phyloP scores from a whole-genome alignment of 768 basidiomycete species.

The Russula foetens region DNA sequence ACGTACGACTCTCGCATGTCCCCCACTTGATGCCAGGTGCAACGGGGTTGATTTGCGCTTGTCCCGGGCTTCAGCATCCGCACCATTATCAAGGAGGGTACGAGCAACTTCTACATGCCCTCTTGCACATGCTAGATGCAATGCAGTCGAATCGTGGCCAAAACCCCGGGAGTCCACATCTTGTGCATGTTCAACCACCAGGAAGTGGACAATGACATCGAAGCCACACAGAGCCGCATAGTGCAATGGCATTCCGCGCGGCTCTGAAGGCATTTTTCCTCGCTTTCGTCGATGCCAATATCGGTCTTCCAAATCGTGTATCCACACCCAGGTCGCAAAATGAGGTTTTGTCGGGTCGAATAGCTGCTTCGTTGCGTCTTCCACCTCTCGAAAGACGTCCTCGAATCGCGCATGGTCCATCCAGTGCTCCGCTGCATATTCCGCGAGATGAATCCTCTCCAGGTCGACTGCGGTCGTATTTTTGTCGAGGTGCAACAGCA shows the following conservation, averaged over 20 bases:
- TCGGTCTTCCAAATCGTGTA: neutral
- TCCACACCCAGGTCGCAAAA: neutral
- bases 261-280: neutral
- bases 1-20: neutral
- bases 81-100: neutral
- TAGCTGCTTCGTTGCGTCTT: neutral
- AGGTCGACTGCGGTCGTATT: neutral
- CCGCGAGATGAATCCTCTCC: neutral
- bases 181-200: neutral
- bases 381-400: neutral
- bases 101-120: neutral
- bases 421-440: conserved; percentile 1
- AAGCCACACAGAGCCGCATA: neutral
- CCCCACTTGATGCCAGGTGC: neutral
- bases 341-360: neutral
- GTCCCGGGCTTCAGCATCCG: neutral
- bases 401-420: neutral
- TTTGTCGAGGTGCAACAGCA: neutral
- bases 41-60: neutral
- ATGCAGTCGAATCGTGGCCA: neutral
- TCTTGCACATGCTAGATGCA: neutral
- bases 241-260: neutral
- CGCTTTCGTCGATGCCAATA: neutral
- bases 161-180: neutral
- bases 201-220: neutral